Base-by-base conservation (phyloP, 306 rosid species). In the Cicer judaicum region DNA sequence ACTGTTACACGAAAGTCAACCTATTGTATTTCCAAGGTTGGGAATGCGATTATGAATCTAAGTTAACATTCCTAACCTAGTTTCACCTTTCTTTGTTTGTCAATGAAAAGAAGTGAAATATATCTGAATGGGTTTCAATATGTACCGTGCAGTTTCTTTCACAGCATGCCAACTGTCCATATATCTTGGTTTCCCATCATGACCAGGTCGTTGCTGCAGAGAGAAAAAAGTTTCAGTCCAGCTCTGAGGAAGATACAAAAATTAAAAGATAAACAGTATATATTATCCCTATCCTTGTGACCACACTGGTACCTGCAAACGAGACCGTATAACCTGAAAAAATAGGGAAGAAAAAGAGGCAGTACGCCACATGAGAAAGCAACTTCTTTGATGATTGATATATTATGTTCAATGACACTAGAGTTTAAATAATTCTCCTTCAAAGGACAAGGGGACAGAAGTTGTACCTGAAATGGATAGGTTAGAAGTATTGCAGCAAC, bases 171-270 rank as follows among this genome's bases (percentile, higher is more conserved):
- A 78, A 53, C 79, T 84, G 78, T 69, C 88, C n/a, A 78, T 59
- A 70, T 84, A 84, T 84, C 85, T 78, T 59, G 95, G 97, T 83
- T 86, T 74, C 54, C 96, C 93, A 65, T 86, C 87, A 54, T 62
- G 79, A 55, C 83, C 81, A 15, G 97, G 98, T 36, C 97, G 87
- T 93, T 93, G 98, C 98, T 93, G 96, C 78, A 83, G 56, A 46
- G 62, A 68, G 66, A 66, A 70, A 73, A 76, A 60, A 57, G 74
- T 18, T 69, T 84, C 54, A 78, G 55, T 56, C 65, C 66, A 68
- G 50, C 10, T 79, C 18, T 10, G 63, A 73, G 68, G 69, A 73
- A 63, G 49, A 73, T 59, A 64, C 67, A 77, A 42, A 63, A 63
- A 8, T 72, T 46, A 73, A 78, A 55, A 69, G 56, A 77, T 62